Percentiles rank a stretch among this genome's conserved stretches.
These are phyloP conservation scores for Dactylellina sp. DNA, from an alignment of 2,329 filamentous ascomycete genomes.

Conservation along the genomic window DNA sequence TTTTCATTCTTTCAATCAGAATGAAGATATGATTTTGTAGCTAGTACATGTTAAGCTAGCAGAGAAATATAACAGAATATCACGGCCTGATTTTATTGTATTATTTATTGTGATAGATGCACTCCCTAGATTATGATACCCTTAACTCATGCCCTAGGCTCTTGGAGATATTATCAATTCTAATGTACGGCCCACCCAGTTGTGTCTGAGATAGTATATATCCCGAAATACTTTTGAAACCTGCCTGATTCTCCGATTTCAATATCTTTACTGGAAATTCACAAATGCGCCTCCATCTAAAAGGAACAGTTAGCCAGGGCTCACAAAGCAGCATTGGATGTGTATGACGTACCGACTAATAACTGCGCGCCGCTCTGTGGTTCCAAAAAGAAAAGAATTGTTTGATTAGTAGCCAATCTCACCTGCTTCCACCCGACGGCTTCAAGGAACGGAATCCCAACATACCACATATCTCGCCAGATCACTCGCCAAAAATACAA, in stretches of 20 bases:
- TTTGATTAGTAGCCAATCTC: too few relatives aligned
- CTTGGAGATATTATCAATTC: too few relatives aligned
- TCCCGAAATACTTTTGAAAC: too few relatives aligned
- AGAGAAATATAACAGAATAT: too few relatives aligned
- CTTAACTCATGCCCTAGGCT: too few relatives aligned
- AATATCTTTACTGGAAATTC: slow-evolving; percentile 76
- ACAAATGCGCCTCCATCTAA: slow-evolving; percentile 86
- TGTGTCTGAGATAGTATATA: too few relatives aligned
- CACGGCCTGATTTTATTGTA: too few relatives aligned
- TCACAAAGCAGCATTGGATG: background rate
- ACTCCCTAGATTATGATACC: too few relatives aligned
- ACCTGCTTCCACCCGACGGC: background rate
- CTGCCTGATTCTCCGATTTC: background rate
- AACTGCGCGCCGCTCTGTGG: slow-evolving; percentile 80
- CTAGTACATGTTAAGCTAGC: background rate
- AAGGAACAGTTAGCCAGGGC: slow-evolving; percentile 20
- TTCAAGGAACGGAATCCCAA: slow-evolving; percentile 43
- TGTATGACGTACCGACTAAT: slow-evolving; percentile 69
- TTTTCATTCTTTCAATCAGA: slow-evolving; percentile 6
- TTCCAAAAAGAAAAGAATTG: too few relatives aligned
- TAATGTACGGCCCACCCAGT: too few relatives aligned
- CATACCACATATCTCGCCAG: slow-evolving; percentile 79
- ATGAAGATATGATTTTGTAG: background rate
- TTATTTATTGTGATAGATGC: too few relatives aligned
- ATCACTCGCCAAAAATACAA: slow-evolving; percentile 84